Conservation (phyloP, 805 yeast species). For the Barnettozyma botsteinii region DNA sequence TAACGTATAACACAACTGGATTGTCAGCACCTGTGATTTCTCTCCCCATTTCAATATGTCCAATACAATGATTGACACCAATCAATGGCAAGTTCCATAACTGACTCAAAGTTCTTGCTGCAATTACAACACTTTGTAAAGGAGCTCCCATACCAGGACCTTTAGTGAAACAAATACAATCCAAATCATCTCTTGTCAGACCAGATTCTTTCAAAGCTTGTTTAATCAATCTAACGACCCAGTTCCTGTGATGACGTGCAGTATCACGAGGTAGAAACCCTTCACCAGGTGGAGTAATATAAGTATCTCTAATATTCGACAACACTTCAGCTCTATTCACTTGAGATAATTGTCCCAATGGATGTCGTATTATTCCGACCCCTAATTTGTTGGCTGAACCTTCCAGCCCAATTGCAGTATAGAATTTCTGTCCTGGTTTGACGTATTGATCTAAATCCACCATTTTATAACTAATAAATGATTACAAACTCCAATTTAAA, state of each 20-base stretch:
- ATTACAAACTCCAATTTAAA: too few species aligned
- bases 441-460: constrained; percentile 42
- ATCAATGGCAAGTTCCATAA: constrained; percentile 81
- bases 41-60: constrained; percentile 98
- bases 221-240: constrained; percentile 79
- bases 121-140: constrained; percentile 83
- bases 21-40: constrained; percentile 97
- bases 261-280: constrained; percentile 96
- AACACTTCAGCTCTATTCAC: constrained; percentile 67
- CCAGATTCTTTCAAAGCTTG: constrained; percentile 59
- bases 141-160: constrained; percentile 99
- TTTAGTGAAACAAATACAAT: constrained; percentile 88
- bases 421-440: constrained; percentile 40
- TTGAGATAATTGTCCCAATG: constrained; percentile 48
- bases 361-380: constrained; percentile 83
- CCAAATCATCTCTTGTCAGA: constrained; percentile 45
- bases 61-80: constrained; percentile 96
- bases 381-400: constrained; percentile 98
- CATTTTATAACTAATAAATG: constrained; percentile 17
- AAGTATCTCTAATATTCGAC: constrained; percentile 92
- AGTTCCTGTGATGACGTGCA: constrained; percentile 92
- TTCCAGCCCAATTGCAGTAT: constrained; percentile 84
- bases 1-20: constrained; percentile 94
- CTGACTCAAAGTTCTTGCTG: constrained; percentile 80
- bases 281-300: constrained; percentile 95